These are phyloP conservation scores for Perkinsus olseni DNA, from an alignment of 169 alveolate species.

Conservation along the genomic window DNA sequence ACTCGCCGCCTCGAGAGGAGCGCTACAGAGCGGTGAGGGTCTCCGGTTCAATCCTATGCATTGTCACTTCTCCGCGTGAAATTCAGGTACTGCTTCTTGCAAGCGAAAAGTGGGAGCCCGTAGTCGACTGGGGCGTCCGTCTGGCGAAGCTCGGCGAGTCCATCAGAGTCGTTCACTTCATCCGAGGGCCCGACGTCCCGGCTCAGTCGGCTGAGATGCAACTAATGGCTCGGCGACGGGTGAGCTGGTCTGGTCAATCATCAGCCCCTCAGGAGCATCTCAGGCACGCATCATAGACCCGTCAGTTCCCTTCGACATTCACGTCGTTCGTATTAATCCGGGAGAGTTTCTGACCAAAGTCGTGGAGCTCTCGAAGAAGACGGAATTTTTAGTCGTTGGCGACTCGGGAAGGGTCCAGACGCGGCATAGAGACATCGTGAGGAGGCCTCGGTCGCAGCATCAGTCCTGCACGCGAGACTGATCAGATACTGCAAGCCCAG, in stretches of 20 bases:
- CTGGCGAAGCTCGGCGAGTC: neutral
- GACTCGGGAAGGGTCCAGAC: neutral
- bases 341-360: neutral
- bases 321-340: neutral
- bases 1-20: neutral
- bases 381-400: neutral
- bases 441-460: neutral
- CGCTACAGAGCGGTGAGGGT: neutral
- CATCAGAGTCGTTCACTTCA: neutral
- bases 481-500: neutral
- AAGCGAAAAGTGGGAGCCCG: neutral
- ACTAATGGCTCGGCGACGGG: neutral
- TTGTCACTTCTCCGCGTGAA: neutral
- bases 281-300: neutral
- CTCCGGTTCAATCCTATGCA: neutral
- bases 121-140: neutral
- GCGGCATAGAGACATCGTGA: neutral
- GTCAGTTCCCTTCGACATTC: neutral
- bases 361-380: neutral
- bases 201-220: neutral
- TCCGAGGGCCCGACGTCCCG: neutral
- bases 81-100: neutral
- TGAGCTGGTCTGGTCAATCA: neutral
- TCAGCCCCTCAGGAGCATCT: neutral
- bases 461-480: neutral